Evolutionary conservation across 2,329 filamentous ascomycete species (phyloP), one percentile per base, ranked within the genome.

Genomic region (Claviceps monticola): DNA sequence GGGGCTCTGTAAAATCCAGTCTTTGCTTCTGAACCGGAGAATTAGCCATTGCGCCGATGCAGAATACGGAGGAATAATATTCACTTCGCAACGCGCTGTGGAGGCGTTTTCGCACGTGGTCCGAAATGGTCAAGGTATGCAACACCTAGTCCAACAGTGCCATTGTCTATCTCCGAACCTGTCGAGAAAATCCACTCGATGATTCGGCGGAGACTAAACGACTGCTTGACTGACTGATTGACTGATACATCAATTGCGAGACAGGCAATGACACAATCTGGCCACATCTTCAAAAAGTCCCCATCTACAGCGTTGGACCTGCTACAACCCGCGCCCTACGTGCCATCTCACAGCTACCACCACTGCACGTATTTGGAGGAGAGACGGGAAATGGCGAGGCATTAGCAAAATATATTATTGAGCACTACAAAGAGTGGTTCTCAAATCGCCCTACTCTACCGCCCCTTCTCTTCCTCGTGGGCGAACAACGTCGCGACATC

Each of bases 401-500:
- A 2, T 76, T 98, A 29, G 84, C 89, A 0, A 69, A 75, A 5
- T 85, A 83, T 61, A 96, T 98, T 51, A 73, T 95, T 5, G 69
- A 81, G 2, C 85, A 95, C 63, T 95, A 95, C 62, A 78, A 60
- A 23, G 61, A 68, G 48, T 76, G 74, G 72, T 75, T 79, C 56
- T 56, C 62, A 38, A 64, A 64, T 39, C 62, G 66, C 48, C 48
- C 63, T 11, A 60, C 58, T 14, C 80, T 80, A 59, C 81, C 80
- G 0, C 77, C 84, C 0, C 66, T 97, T 5, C 70, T 97, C 1
- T 98, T 97, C 65, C 76, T 94, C 14, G 89, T 95, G 0, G 93
- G 93, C 19, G 91, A 96, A 64, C 86, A 90, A 63, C 79, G 89
- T 51, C 74, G 93, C 45, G 93, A 97, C 64, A 81, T 95, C 57